Base-by-base conservation (phyloP, 208 protist species). In the Wallacemonas collosoma region DNA sequence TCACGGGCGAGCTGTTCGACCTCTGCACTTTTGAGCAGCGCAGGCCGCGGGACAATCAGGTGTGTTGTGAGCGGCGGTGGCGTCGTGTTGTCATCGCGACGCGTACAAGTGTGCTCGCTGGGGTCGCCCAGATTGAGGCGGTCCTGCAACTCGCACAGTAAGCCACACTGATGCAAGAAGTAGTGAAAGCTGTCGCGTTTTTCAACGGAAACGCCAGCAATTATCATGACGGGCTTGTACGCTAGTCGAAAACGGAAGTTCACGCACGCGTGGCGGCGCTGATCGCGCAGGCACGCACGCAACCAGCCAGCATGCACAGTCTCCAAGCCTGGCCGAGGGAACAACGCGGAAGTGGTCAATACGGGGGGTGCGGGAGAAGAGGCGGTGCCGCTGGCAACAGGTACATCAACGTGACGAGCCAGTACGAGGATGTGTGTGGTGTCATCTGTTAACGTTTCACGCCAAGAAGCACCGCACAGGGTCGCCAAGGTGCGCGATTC, bases 281-380 rank as follows among this genome's bases (percentile, higher is more conserved):
- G 70, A 50, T 81, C 53, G 51, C 73, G 72, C 50, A 70, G 66
- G 50, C 79, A 90, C 51, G 82, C 56, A 43, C 64, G 36, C 36
- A 93, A 56, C 85, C 88, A 93, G n/a, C 72, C 48, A 76, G 79
- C 75, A 40, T 79, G 86, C 15, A 92, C 81, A 54, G 89, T 77
- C 74, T 89, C 80, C 44, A 92, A 65, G 7, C 75, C 82, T n/a
- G 84, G 82, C 4, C 82, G 79, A 15, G 82, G 87, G 62, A 82
- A 89, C 54, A 86, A 65, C 12, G 60, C 5, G 41, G 11, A 65
- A 3, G 60, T 65, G 44, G 51, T 80, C 73, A 50, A 11, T 57
- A 2, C 53, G 70, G 14, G 17, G 45, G 12, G 63, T 51, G 43
- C 40, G n/a, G 41, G n/a, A 11, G 60, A 48, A 26, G 60, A 6